Evolutionary conservation across 306 rosid genomes (phyloP), one percentile per base, ranked within the genome.

Genomic region (Abrus precatorius): DNA sequence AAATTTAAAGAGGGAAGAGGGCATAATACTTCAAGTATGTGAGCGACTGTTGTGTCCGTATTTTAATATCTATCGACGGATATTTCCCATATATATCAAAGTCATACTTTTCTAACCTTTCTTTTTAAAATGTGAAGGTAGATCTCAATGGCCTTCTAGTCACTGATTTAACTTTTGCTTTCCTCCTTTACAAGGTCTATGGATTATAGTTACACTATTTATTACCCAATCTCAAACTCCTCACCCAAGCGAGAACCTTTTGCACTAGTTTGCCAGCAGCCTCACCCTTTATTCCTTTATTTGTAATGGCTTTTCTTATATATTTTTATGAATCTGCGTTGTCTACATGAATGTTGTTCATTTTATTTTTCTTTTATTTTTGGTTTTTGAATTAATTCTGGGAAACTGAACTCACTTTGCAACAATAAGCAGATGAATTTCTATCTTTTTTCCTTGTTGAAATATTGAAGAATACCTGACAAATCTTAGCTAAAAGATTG

Each of bases 281-380:
- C 71, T 64, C 63, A 34, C 9, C 81, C 45, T 12, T 56, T 74
- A 55, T 36, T 52, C 62, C n/a, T 76, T 71, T 67, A 36, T 82
- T 71, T 67, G 53, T 52, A 63, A 70, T 62, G 13, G 44, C 68
- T 50, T 76, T 78, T 33, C 47, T 47, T 73, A 56, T 48, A 14
- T 6, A 7, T 72, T 63, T 66, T 52, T 20, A 52, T 40, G 61
- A 84, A 72, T 78, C 44, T 66, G 49, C 76, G 52, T 9, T 7
- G 74, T 32, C 48, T 68, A 44, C 30, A 38, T 40, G 55, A 47
- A 68, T 75, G 69, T 28, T 52, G 49, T 60, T 74, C 9, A 1
- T 57, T 36, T 56, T 12, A 7, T 48, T 33, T 66, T 40, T 48
- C 33, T 66, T 40, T 36, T 36, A 1, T 30, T 59, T 68, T 14